Evolutionary conservation across 345 rosid species (phyloP), one percentile per base, ranked within the genome.

Genomic region (Salix exigua): DNA sequence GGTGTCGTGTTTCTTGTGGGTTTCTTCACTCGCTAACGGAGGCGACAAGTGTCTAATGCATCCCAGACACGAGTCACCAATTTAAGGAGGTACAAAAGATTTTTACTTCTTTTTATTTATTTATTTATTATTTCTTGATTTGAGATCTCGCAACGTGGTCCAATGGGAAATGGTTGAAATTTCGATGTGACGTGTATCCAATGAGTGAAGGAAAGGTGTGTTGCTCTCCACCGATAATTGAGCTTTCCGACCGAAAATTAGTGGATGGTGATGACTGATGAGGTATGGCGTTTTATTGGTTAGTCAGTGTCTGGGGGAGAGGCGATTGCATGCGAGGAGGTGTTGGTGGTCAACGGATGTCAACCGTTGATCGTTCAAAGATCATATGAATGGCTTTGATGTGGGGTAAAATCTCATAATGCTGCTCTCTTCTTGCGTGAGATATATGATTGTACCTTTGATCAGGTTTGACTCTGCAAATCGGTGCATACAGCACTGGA

Each of bases 31-130:
- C 2, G 83, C 68, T 70, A 75, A 75, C 60, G 83, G 92, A 84
- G 87, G 75, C 90, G 98, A 94, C 98, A 94, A 85, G 97, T 94
- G 97, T 91, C 89, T 86, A 67, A 68, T 58, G 75, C 80, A 61
- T 75, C 83, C 87, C 77, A 50, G 91, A 88, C 92, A 90, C 92
- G 94, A 77, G 86, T 89, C 86, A 80, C 72, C 69, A 51, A 84
- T 89, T 88, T 92, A 89, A 87, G 86, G 90, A 82, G 70, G 79
- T 25, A 12, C 44, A 14, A 18, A 68, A 14, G 60, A 53, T 37
- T 48, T 71, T 63, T 25, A 38, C n/a, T 50, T 70, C 69, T 40
- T 64, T 38, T 51, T 25, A 21, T 69, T 77, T 21, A 66, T 10
- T 13, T 8, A 23, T 25, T 23, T 40, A 26, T 12, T 67, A 66